A percentile compares a stretch with the other conserved stretches of the same genome.
phyloP scores from a whole-genome alignment of 305 asterid genomes.

The Caryopteris hybrid region DNA sequence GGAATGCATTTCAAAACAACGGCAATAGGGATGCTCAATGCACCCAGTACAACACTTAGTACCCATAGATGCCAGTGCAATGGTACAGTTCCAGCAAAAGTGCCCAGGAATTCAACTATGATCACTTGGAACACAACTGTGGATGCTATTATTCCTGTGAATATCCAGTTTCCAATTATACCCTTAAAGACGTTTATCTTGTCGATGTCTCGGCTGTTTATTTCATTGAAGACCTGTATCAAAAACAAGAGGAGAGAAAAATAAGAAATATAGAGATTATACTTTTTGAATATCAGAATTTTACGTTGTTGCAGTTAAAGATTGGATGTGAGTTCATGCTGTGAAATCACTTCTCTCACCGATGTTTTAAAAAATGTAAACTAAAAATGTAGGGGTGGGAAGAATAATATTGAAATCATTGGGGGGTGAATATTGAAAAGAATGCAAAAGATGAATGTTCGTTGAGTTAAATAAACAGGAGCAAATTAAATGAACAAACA shows the following conservation, averaged over 20 bases:
- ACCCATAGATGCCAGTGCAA: conserved; percentile 79
- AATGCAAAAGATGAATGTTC: conserved; percentile 90
- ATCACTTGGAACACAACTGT: conserved; percentile 78
- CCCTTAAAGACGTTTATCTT: conserved; percentile 82
- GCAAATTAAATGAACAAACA: no score
- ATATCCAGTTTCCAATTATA: conserved; percentile 63
- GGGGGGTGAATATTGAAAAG: no score
- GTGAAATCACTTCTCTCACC: no score
- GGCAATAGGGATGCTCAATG: conserved; percentile 68
- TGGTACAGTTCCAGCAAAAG: conserved; percentile 90
- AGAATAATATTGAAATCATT: no score
- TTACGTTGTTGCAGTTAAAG: conserved; percentile 49
- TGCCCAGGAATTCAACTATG: conserved; percentile 81
- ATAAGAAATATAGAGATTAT: conserved; percentile 57
- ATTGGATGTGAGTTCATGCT: no score
- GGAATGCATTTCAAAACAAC: conserved; percentile 80
- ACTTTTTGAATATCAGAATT: conserved; percentile 36
- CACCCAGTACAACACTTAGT: conserved; percentile 53
- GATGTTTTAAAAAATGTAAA: no score
- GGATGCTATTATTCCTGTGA: conserved; percentile 53
- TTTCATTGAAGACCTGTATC: conserved; percentile 89
- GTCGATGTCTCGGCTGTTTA: conserved; percentile 92
- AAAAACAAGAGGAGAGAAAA: conserved; percentile 39
- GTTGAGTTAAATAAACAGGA: conserved; percentile 28
- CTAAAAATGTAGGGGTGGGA: no score